A percentile compares a stretch with the other conserved stretches of the same genome.
Evolutionary conservation across 192 early-diverging fungal genomes (phyloP).

Genomic region (Backusella morwellensis): DNA sequence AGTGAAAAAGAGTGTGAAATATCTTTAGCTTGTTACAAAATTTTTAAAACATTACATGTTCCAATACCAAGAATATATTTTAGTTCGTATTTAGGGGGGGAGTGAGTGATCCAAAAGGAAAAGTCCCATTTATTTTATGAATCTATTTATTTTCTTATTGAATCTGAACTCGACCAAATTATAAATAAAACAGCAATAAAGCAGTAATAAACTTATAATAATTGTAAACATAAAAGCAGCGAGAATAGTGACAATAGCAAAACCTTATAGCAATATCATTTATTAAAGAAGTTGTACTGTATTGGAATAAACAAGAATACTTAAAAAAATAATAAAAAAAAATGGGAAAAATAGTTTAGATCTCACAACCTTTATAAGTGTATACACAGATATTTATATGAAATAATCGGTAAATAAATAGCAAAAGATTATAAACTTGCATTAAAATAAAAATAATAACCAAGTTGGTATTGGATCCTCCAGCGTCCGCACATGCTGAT

Average conservation of each 20-base stretch:
- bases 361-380: not conserved
- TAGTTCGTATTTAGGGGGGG: not conserved
- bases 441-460: conserved; percentile 5
- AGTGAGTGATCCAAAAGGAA: not conserved
- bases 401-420: not conserved
- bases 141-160: not conserved
- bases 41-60: not conserved
- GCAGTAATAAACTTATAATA: not conserved
- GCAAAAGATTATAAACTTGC: not conserved
- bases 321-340: not conserved
- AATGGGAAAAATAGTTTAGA: not conserved
- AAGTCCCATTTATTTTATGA: not conserved
- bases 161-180: not conserved
- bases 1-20: not conserved
- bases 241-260: not conserved
- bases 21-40: not conserved
- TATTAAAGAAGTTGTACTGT: not conserved
- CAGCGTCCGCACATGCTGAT: not conserved
- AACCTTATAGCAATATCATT: not conserved
- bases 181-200: not conserved
- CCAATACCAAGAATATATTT: not conserved
- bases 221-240: not conserved
- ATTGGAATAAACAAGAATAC: not conserved
- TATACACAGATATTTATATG: not conserved
- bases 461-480: not conserved